A percentile compares a stretch with the other conserved stretches of the same genome.
Evolutionary conservation across 2,329 filamentous ascomycete genomes (phyloP).

Genomic region (Truncatella angustata): DNA sequence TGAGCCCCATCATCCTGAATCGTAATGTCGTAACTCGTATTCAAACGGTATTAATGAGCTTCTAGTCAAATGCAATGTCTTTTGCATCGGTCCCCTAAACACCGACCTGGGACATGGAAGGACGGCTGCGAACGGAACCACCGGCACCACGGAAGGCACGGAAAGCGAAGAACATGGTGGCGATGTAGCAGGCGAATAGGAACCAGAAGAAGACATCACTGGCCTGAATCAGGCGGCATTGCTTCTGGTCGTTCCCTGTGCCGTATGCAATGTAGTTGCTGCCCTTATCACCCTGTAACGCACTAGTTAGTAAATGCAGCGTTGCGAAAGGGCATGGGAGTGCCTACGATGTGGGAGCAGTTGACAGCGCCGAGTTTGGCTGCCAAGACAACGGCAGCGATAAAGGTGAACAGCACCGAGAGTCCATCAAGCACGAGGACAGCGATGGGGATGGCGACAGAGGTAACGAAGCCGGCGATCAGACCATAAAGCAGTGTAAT

Average conservation of each 20-base stretch:
- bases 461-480: conserved; percentile 20
- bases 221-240: conserved; percentile 75
- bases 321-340: neutral
- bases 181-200: conserved; percentile 62
- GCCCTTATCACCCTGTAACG: conserved; percentile 35
- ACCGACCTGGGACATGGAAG: conserved; percentile 57
- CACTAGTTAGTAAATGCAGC: neutral
- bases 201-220: conserved; percentile 78
- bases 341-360: conserved; percentile 58
- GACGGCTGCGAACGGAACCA: conserved; percentile 39
- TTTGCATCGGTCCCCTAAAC: conserved; percentile 31
- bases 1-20: too few species aligned
- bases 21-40: neutral
- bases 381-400: conserved; percentile 67
- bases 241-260: conserved; percentile 50
- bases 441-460: conserved; percentile 22
- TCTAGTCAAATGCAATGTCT: neutral
- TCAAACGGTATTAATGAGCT: neutral
- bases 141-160: conserved; percentile 49
- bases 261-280: conserved; percentile 62
- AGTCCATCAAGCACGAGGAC: conserved; percentile 30
- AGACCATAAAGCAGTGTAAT: conserved; percentile 53
- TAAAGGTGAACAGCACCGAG: conserved; percentile 67
- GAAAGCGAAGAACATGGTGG: conserved; percentile 54
- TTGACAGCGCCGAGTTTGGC: conserved; percentile 67